These are phyloP conservation scores for Lycium ferocissimum DNA, from an alignment of 257 asterid genomes.

Conservation along the genomic window DNA sequence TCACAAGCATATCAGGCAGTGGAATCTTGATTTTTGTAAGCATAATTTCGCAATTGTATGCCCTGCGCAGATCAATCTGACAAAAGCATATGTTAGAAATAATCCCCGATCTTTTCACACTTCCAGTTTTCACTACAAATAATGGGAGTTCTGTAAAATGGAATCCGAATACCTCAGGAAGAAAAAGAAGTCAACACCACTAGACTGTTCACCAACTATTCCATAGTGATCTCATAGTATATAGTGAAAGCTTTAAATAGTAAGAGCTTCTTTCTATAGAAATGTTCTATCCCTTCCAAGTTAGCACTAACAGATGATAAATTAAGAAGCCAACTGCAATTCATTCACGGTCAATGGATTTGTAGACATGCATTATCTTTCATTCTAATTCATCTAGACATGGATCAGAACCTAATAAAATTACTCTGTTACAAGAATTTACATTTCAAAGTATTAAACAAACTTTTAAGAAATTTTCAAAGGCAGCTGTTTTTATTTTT, in stretches of 20 bases:
- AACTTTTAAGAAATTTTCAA: background rate
- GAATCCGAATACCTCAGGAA: background rate
- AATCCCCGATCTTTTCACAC: background rate
- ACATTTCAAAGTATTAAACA: background rate
- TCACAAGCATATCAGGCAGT: slow-evolving; percentile 92
- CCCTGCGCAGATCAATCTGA: slow-evolving; percentile 95
- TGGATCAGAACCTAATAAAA: background rate
- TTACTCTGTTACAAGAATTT: background rate
- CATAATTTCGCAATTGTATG: slow-evolving; percentile 98
- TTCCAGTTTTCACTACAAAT: background rate
- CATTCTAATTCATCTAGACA: slow-evolving; percentile 19
- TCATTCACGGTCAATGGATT: slow-evolving; percentile 1
- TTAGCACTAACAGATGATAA: slow-evolving; percentile 18
- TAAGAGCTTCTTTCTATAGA: background rate
- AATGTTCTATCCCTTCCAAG: background rate
- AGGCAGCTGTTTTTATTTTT: background rate
- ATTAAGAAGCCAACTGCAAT: background rate
- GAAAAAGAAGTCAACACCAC: slow-evolving; percentile 3
- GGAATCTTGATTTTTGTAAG: slow-evolving; percentile 95
- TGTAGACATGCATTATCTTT: background rate
- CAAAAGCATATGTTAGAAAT: slow-evolving; percentile 35
- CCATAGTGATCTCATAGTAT: background rate
- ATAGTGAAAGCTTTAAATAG: slow-evolving; percentile 19
- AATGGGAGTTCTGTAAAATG: background rate
- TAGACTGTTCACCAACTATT: slow-evolving; percentile 1